Conservation (phyloP, 202 grass and related monocot genomes). For the Saccharum hybrid region DNA sequence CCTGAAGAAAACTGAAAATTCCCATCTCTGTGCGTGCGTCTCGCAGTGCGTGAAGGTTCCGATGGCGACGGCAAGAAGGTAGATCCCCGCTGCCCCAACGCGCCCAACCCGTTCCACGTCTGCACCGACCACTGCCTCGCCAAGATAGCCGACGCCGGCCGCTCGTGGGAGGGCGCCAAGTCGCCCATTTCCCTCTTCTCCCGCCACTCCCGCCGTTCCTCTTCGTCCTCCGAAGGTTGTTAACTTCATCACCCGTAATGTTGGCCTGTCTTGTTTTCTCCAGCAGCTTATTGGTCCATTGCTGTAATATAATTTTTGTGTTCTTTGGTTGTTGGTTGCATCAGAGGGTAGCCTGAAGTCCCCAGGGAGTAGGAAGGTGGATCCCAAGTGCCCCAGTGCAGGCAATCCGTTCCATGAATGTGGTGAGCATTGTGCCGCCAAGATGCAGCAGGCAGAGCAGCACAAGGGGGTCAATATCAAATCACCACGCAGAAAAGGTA, state of each 20-base stretch:
- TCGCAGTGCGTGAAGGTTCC: conserved; percentile 57
- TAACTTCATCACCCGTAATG: conserved; percentile 9
- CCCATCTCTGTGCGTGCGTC: background rate
- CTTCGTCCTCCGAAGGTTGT: conserved; percentile 58
- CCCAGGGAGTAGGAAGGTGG: conserved; percentile 57
- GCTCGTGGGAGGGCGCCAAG: conserved; percentile 56
- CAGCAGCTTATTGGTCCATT: background rate
- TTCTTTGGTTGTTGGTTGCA: conserved; percentile 34
- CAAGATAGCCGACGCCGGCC: conserved; percentile 49
- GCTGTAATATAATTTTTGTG: background rate
- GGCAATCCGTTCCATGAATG: conserved; percentile 81
- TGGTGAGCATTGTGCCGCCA: conserved; percentile 56
- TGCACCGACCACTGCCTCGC: conserved; percentile 72
- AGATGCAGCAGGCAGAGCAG: conserved; percentile 57
- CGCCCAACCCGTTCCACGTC: conserved; percentile 79
- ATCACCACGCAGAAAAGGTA: conserved; percentile 49
- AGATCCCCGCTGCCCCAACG: conserved; percentile 77
- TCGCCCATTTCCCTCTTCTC: conserved; percentile 66
- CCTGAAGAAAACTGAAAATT: background rate
- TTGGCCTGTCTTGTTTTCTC: background rate
- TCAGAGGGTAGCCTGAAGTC: conserved; percentile 51
- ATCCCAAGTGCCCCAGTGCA: conserved; percentile 72
- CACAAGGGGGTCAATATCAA: conserved; percentile 32
- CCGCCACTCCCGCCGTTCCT: conserved; percentile 55
- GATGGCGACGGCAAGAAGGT: conserved; percentile 67